Conservation (phyloP, 179 eudicot species). For the Spinacia oleracea region DNA sequence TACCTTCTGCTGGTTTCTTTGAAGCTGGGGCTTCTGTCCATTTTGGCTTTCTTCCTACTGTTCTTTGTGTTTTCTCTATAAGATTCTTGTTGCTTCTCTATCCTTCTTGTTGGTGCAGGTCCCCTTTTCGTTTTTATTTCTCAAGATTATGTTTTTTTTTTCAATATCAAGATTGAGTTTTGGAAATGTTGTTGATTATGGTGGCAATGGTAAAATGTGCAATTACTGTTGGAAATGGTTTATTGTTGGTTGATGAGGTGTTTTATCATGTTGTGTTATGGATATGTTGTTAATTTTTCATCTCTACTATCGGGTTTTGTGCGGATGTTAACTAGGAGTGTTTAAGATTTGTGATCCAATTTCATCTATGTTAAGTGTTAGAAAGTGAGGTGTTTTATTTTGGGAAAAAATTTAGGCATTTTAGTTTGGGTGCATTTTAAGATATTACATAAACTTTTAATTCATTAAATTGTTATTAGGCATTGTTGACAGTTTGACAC, state of each 20-base stretch:
- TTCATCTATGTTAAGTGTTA: no score
- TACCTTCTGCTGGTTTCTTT: constrained; percentile 80
- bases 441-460: no score
- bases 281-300: not conserved
- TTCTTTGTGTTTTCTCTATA: constrained; percentile 71
- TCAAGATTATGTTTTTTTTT: not conserved
- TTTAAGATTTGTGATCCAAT: no score
- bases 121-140: not conserved
- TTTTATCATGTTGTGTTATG: not conserved
- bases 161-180: not conserved
- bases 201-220: not conserved
- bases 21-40: constrained; percentile 89
- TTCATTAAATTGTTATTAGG: not conserved
- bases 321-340: not conserved
- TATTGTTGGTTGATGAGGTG: not conserved
- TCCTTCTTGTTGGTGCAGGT: constrained; percentile 91
- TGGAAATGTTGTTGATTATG: not conserved
- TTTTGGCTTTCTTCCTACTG: constrained; percentile 75
- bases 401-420: no score
- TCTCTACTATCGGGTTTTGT: not conserved
- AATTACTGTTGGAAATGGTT: not conserved
- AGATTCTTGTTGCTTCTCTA: constrained; percentile 79
- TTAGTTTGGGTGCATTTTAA: not conserved
- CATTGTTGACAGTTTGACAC: not conserved
- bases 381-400: not conserved